phyloP scores from a whole-genome alignment of 2,329 filamentous ascomycete genomes.

The Calcarisporium arbuscula region DNA sequence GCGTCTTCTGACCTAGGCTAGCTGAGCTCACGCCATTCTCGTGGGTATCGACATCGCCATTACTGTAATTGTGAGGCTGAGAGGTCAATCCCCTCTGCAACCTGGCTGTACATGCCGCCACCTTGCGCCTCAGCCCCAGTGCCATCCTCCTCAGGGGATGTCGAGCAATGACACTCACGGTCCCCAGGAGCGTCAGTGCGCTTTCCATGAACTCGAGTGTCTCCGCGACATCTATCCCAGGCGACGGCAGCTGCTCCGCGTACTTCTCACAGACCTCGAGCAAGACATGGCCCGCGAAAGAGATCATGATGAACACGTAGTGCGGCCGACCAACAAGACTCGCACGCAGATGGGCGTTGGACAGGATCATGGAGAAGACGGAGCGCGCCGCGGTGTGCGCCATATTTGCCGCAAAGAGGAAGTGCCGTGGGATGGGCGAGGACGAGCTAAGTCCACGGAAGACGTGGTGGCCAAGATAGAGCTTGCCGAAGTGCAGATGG shows the following conservation, averaged over 20 bases:
- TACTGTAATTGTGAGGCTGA: too few species aligned
- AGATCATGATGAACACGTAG: conserved; percentile 8
- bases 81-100: too few species aligned
- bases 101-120: too few species aligned
- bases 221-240: too few species aligned
- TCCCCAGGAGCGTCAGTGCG: too few species aligned
- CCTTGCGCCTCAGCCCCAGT: too few species aligned
- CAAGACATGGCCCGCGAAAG: conserved; percentile 8
- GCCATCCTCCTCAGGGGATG: too few species aligned
- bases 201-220: too few species aligned
- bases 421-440: neutral
- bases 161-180: too few species aligned
- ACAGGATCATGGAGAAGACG: conserved; percentile 5
- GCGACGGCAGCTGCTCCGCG: conserved; percentile 5
- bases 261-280: conserved; percentile 5
- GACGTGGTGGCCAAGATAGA: conserved; percentile 7
- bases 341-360: neutral
- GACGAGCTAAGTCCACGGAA: conserved; percentile 3
- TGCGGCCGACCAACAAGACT: conserved; percentile 3
- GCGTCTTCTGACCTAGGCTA: too few species aligned
- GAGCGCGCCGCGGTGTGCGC: conserved; percentile 2
- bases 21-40: too few species aligned
- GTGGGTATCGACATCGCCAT: too few species aligned
- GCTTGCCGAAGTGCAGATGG: conserved; percentile 5
- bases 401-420: conserved; percentile 4